phyloP scores from a whole-genome alignment of 768 basidiomycete genomes.

The Chiua virens region DNA sequence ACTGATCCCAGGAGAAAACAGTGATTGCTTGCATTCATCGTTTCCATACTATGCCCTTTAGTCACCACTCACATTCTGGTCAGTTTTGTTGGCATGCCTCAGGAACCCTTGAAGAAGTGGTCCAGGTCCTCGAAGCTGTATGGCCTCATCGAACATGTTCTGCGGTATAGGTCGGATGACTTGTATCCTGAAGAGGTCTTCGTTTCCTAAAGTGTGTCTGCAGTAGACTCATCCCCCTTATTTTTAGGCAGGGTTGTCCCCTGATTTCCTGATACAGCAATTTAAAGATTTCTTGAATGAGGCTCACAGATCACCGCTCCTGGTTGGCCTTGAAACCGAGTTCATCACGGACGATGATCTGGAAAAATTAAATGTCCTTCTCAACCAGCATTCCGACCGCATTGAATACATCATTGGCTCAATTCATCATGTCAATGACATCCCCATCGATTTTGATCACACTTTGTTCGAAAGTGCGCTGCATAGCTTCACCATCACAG shows the following conservation, averaged over 20 bases:
- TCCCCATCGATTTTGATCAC: slow-evolving; percentile 92
- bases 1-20: not conserved
- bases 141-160: slow-evolving; percentile 91
- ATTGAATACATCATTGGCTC: slow-evolving; percentile 93
- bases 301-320: slow-evolving; percentile 79
- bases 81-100: slow-evolving; percentile 91
- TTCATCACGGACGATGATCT: slow-evolving; percentile 73
- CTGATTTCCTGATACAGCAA: slow-evolving; percentile 53
- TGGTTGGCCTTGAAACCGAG: slow-evolving; percentile 94
- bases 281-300: slow-evolving; percentile 76
- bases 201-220: slow-evolving; percentile 6
- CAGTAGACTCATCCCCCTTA: slow-evolving; percentile 14
- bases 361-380: slow-evolving; percentile 50
- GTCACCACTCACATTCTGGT: slow-evolving; percentile 91
- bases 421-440: slow-evolving; percentile 83
- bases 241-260: slow-evolving; percentile 53
- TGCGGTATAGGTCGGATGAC: slow-evolving; percentile 77
- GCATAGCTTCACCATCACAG: slow-evolving; percentile 38
- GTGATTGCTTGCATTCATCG: not conserved
- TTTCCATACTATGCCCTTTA: slow-evolving; percentile 57
- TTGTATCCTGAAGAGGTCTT: slow-evolving; percentile 96
- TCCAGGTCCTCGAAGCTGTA: slow-evolving; percentile 80
- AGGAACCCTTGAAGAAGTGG: slow-evolving; percentile 78
- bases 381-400: slow-evolving; percentile 44
- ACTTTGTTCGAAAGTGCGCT: slow-evolving; percentile 67